Evolutionary conservation across 768 basidiomycete genomes (phyloP).

Genomic region (Kwoniella heveanensis): DNA sequence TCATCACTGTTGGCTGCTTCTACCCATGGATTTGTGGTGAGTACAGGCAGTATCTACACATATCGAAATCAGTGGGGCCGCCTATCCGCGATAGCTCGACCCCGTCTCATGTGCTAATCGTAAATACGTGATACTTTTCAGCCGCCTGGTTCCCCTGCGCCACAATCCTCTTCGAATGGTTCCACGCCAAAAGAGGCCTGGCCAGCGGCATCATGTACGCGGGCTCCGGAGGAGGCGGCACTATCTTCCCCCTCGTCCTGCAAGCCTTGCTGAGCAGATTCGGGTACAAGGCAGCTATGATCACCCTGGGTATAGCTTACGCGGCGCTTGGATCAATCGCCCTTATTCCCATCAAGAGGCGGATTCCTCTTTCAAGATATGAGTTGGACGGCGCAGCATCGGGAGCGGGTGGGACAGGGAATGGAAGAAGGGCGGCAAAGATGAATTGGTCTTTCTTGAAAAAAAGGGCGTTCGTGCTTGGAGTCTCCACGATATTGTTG

Average conservation of each 20-base stretch:
- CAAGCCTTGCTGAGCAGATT: constrained; percentile 36
- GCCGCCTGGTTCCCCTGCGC: constrained; percentile 43
- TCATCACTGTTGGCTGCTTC: constrained; percentile 43
- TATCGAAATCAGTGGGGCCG: neutral
- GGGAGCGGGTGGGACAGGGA: neutral
- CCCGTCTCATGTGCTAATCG: no score
- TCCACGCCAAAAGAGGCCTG: constrained; percentile 41
- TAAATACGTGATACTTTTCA: no score
- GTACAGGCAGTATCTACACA: neutral
- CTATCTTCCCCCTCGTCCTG: constrained; percentile 50
- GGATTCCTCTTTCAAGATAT: constrained; percentile 37
- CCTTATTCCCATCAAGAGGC: constrained; percentile 41
- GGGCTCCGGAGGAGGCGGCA: constrained; percentile 46
- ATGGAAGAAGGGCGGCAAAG: constrained; percentile 5
- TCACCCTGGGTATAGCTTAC: constrained; percentile 43
- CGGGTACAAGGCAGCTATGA: constrained; percentile 51
- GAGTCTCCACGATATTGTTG: constrained; percentile 33
- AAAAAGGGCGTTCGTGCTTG: constrained; percentile 31
- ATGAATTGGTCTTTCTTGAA: constrained; percentile 30
- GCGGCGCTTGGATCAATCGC: constrained; percentile 25
- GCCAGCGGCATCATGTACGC: constrained; percentile 49
- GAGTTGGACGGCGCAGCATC: neutral
- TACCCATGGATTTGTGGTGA: constrained; percentile 41
- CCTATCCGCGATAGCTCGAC: no score
- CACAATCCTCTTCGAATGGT: constrained; percentile 51